Evolutionary conservation across 176 grass and related monocot genomes (phyloP).

Genomic region (Chrysopogon serrulatus): DNA sequence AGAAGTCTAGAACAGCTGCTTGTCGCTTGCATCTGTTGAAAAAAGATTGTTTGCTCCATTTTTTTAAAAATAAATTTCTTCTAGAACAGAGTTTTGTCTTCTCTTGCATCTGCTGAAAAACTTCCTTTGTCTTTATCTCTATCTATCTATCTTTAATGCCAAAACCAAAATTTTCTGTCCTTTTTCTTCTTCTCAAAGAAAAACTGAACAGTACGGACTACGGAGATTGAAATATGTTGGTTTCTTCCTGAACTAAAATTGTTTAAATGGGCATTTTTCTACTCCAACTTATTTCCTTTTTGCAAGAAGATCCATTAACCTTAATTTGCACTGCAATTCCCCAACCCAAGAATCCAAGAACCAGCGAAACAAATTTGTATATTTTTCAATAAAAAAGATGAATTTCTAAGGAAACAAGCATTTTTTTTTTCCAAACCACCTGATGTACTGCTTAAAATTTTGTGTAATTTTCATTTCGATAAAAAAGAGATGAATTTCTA

Average conservation of each 20-base stretch:
- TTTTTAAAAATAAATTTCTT: background rate
- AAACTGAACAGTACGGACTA: background rate
- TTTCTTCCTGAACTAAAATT: background rate
- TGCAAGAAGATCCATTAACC: background rate
- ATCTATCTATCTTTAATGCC: background rate
- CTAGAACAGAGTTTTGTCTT: background rate
- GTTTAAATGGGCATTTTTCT: background rate
- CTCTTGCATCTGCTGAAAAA: background rate
- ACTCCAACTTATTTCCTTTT: background rate
- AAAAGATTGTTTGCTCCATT: background rate
- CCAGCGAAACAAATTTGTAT: background rate
- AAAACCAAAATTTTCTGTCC: background rate
- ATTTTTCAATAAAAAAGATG: too few species aligned
- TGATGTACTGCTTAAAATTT: too few species aligned
- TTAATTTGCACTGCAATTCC: background rate
- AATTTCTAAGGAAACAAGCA: too few species aligned
- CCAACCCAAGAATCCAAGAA: background rate
- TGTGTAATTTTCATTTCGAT: too few species aligned
- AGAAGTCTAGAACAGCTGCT: background rate
- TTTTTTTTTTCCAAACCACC: too few species aligned
- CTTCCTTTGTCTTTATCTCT: background rate
- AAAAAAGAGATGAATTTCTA: background rate
- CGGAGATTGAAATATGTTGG: background rate
- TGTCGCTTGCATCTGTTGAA: background rate
- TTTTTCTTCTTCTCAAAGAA: background rate